Percentiles rank a stretch among this genome's conserved stretches.
Conservation (phyloP, 805 yeast species). For the Yarrowia sp. region DNA sequence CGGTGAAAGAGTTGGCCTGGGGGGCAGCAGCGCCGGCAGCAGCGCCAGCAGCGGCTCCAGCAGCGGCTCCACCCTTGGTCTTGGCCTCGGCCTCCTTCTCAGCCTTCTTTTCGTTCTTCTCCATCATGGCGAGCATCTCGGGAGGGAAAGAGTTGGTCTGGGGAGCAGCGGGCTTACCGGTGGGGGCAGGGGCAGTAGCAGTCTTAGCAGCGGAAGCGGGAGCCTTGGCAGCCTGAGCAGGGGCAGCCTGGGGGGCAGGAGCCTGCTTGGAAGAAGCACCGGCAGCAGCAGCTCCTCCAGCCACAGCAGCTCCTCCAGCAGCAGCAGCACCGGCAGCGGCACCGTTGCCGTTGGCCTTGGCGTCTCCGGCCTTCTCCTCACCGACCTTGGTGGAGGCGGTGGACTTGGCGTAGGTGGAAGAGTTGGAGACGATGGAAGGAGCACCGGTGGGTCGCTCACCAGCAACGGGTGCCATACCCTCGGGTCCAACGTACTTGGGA, state of each 20-base stretch:
- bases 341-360: slow-evolving; percentile 15
- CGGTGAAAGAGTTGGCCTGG: slow-evolving; percentile 37
- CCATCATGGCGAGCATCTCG: slow-evolving; percentile 38
- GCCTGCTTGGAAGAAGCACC: slow-evolving; percentile 21
- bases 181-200: slow-evolving; percentile 36
- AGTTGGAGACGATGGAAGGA: slow-evolving; percentile 31
- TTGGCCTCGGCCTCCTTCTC: slow-evolving; percentile 19
- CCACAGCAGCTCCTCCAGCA: slow-evolving; percentile 15
- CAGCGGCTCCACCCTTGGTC: background rate
- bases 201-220: slow-evolving; percentile 20
- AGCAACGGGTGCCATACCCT: slow-evolving; percentile 81
- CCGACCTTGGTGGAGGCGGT: slow-evolving; percentile 15
- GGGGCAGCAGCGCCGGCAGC: slow-evolving; percentile 29
- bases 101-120: slow-evolving; percentile 21
- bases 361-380: background rate
- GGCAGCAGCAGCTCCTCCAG: slow-evolving; percentile 15
- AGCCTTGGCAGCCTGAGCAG: slow-evolving; percentile 20
- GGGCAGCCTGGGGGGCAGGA: slow-evolving; percentile 20
- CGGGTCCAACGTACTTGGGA: slow-evolving; percentile 85
- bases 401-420: slow-evolving; percentile 36
- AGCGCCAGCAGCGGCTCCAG: too few relatives aligned
- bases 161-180: slow-evolving; percentile 38
- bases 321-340: slow-evolving; percentile 21
- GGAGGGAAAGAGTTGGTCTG: slow-evolving; percentile 35
- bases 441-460: slow-evolving; percentile 33